Conservation (phyloP, 2,329 filamentous ascomycete genomes). For the Cladosporium sp. region DNA sequence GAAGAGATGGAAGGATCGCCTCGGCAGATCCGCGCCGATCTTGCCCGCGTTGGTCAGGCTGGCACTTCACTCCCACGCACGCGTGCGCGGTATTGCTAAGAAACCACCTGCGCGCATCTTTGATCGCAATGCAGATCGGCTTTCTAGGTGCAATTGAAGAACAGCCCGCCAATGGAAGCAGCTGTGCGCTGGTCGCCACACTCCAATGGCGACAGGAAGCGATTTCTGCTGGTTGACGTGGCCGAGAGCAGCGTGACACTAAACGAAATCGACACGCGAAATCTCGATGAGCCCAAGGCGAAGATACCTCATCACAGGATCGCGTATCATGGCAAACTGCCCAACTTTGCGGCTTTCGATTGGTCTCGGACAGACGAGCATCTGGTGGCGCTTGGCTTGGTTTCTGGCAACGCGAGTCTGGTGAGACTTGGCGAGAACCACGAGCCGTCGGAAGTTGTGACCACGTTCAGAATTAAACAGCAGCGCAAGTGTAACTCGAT, state of each 20-base stretch:
- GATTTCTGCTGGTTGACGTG: slow-evolving; percentile 64
- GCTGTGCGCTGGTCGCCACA: slow-evolving; percentile 65
- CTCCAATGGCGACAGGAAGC: slow-evolving; percentile 53
- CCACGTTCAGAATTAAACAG: slow-evolving; percentile 71
- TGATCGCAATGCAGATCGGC: slow-evolving; percentile 1
- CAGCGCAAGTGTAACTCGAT: slow-evolving; percentile 78
- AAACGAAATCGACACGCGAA: slow-evolving; percentile 48
- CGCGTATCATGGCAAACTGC: slow-evolving; percentile 52
- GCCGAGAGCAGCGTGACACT: slow-evolving; percentile 59
- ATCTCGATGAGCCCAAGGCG: slow-evolving; percentile 21
- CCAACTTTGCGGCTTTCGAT: slow-evolving; percentile 64
- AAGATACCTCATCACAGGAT: slow-evolving; percentile 54
- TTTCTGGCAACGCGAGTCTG: slow-evolving; percentile 72
- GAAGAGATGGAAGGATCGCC: neutral
- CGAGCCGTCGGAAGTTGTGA: slow-evolving; percentile 43
- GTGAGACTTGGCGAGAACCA: slow-evolving; percentile 68
- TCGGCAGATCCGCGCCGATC: slow-evolving; percentile 4
- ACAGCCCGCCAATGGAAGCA: slow-evolving; percentile 51
- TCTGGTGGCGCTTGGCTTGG: slow-evolving; percentile 72
- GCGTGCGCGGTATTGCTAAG: neutral
- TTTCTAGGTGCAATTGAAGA: neutral
- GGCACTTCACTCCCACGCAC: slow-evolving; percentile 4
- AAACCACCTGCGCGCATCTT: neutral
- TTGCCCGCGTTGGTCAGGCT: slow-evolving; percentile 3
- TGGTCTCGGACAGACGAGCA: slow-evolving; percentile 64